Percentiles rank a stretch among this genome's conserved stretches.
Conservation (phyloP, 2,329 filamentous ascomycete species). For the Teratosphaeria gauchensis region DNA sequence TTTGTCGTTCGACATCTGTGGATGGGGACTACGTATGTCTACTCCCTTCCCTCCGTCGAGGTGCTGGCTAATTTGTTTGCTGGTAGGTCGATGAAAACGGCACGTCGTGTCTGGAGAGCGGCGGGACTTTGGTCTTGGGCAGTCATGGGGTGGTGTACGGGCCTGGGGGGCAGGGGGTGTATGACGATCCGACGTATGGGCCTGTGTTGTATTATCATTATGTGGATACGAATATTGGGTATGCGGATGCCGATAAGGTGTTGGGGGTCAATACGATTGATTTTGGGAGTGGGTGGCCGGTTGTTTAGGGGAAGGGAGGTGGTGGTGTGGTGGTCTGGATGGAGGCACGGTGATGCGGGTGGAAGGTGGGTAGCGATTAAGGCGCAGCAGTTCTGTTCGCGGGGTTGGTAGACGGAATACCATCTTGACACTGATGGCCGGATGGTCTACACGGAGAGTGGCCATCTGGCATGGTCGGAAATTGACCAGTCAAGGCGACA, state of each 20-base stretch:
- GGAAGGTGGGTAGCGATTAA: no score
- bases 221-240: conserved; percentile 40
- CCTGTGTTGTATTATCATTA: conserved; percentile 56
- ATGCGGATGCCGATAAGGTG: conserved; percentile 31
- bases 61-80: neutral
- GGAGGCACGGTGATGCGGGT: no score
- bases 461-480: no score
- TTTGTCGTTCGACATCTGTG: conserved; percentile 48
- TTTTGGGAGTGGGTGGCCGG: conserved; percentile 42
- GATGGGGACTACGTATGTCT: conserved; percentile 42
- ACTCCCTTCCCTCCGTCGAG: neutral
- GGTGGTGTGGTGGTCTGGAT: no score
- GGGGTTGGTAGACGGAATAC: no score
- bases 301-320: conserved; percentile 30
- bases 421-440: no score
- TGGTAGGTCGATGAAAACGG: conserved; percentile 42
- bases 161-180: conserved; percentile 55
- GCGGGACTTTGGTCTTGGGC: conserved; percentile 52
- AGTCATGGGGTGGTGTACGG: conserved; percentile 54
- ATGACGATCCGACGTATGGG: conserved; percentile 40
- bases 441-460: no score
- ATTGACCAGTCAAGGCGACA: no score
- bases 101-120: conserved; percentile 43
- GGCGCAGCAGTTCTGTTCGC: no score
- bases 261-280: conserved; percentile 43